Conservation (phyloP, 2,329 filamentous ascomycete genomes). For the Geoglossum cookeanum region DNA sequence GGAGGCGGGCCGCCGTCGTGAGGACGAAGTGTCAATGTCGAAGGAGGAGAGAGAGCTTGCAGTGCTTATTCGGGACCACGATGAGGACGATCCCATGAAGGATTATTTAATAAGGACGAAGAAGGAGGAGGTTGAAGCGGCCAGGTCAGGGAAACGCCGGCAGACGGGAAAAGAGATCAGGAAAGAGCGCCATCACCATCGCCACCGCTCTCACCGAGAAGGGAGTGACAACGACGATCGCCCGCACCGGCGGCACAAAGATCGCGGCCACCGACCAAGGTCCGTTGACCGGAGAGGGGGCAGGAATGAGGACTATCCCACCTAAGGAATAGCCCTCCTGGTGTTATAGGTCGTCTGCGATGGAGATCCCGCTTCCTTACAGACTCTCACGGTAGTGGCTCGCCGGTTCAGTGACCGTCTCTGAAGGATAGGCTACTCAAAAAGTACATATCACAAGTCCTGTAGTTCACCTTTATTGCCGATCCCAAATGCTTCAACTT, state of each 20-base stretch:
- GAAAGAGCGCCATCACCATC: constrained; percentile 26
- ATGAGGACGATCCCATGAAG: constrained; percentile 97
- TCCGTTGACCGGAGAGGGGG: neutral
- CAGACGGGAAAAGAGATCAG: constrained; percentile 24
- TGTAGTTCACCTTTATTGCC: too few species aligned
- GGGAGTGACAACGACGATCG: neutral
- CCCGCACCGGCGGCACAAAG: neutral
- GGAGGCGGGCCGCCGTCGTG: constrained; percentile 27
- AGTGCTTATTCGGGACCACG: constrained; percentile 56
- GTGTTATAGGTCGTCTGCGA: neutral
- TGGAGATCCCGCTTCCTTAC: neutral
- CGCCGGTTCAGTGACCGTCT: neutral
- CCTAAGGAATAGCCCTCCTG: neutral
- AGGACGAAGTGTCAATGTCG: constrained; percentile 38
- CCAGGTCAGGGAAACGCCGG: constrained; percentile 33
- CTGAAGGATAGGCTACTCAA: too few species aligned
- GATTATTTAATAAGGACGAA: constrained; percentile 76
- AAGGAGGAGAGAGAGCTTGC: constrained; percentile 69
- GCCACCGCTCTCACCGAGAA: constrained; percentile 15
- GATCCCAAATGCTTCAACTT: too few species aligned
- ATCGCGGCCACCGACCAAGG: neutral
- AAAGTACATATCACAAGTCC: too few species aligned
- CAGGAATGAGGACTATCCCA: neutral
- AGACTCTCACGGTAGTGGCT: neutral
- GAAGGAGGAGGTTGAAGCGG: constrained; percentile 66